These are phyloP conservation scores for Trametes hirsuta DNA, from an alignment of 1,284 basidiomycete genomes.

Conservation along the genomic window DNA sequence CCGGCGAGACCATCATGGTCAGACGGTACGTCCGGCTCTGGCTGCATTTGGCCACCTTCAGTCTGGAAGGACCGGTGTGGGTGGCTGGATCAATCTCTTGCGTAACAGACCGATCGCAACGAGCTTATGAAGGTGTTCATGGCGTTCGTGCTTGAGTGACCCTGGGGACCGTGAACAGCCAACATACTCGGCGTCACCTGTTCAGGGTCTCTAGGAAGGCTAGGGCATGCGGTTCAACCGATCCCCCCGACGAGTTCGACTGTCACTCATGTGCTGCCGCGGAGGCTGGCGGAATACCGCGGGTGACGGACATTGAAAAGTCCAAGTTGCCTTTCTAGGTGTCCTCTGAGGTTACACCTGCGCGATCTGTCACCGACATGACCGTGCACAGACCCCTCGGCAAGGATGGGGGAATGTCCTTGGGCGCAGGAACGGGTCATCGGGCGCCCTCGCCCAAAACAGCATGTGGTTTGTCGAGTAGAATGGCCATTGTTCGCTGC, in stretches of 20 bases:
- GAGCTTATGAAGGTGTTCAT: not conserved
- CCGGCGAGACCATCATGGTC: too few species aligned
- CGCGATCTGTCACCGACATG: not conserved
- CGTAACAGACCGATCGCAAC: not conserved
- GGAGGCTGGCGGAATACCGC: slow-evolving; percentile 10
- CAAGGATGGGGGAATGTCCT: not conserved
- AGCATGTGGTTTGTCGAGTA: not conserved
- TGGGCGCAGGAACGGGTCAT: not conserved
- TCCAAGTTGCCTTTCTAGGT: slow-evolving; percentile 16
- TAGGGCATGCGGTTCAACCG: not conserved
- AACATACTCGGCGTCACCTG: not conserved
- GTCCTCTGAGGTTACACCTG: slow-evolving; percentile 5
- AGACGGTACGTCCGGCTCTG: too few species aligned
- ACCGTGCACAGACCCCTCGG: not conserved
- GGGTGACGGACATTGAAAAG: slow-evolving; percentile 6
- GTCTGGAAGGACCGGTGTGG: too few species aligned
- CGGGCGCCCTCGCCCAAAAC: not conserved
- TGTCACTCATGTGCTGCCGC: slow-evolving; percentile 1
- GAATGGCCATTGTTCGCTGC: not conserved
- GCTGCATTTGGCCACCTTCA: too few species aligned
- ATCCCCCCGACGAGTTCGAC: not conserved
- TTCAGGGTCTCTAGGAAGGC: not conserved
- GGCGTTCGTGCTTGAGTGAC: not conserved
- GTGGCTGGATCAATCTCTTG: too few species aligned
- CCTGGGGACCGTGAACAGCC: not conserved